These are phyloP conservation scores for Dalbergia cultrata DNA, from an alignment of 306 rosid species.

Conservation along the genomic window DNA sequence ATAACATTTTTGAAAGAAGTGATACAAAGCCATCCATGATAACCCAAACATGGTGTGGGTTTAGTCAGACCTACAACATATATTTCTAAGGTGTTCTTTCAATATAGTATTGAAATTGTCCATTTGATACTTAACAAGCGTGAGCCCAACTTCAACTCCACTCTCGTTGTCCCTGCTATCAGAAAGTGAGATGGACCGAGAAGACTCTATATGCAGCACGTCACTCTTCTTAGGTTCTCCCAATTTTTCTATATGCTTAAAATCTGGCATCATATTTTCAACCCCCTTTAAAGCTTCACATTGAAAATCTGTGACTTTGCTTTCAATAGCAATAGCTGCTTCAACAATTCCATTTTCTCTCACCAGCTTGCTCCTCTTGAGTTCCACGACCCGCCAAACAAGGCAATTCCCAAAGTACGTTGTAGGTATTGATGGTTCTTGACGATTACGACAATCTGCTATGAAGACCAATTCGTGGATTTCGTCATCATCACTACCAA, in stretches of 20 bases:
- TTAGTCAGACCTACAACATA: too few relatives aligned
- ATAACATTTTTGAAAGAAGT: too few relatives aligned
- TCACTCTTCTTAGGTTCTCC: too few relatives aligned
- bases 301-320: background rate
- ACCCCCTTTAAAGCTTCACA: background rate
- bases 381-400: background rate
- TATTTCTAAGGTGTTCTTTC: too few relatives aligned
- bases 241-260: background rate
- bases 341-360: background rate
- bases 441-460: constrained; percentile 10
- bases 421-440: background rate
- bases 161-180: too few relatives aligned
- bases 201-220: too few relatives aligned
- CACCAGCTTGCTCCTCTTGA: background rate
- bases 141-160: too few relatives aligned
- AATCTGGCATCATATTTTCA: background rate
- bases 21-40: too few relatives aligned
- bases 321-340: background rate
- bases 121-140: too few relatives aligned
- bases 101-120: too few relatives aligned
- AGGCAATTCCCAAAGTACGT: background rate
- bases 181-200: too few relatives aligned
- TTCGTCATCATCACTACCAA: background rate
- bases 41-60: too few relatives aligned
- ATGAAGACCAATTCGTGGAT: background rate